Evolutionary conservation across 345 rosid genomes (phyloP).

Genomic region (Streptanthus diversifolius): DNA sequence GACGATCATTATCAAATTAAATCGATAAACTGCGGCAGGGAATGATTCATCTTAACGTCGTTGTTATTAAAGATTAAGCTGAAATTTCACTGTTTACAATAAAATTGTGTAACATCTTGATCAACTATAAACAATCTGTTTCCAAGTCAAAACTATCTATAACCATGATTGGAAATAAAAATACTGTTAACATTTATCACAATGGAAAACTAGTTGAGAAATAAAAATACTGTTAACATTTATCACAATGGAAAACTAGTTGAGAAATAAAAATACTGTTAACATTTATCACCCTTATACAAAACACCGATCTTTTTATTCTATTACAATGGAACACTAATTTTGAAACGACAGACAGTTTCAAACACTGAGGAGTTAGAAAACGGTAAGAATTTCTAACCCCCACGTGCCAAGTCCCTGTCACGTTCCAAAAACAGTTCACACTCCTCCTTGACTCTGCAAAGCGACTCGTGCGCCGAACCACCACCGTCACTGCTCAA

Average conservation of each 20-base stretch:
- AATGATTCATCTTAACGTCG: neutral
- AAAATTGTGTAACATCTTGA: no score
- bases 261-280: neutral
- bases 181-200: neutral
- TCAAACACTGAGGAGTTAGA: neutral
- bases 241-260: neutral
- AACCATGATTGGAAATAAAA: neutral
- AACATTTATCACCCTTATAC: neutral
- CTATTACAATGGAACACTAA: neutral
- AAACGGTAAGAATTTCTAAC: slow-evolving; percentile 15
- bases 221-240: neutral
- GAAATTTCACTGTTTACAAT: no score
- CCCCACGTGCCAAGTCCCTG: slow-evolving; percentile 31
- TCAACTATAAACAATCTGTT: neutral
- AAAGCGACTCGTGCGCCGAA: slow-evolving; percentile 25
- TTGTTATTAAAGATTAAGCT: neutral
- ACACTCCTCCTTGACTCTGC: slow-evolving; percentile 27
- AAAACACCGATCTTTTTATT: neutral
- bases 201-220: neutral
- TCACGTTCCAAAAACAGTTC: slow-evolving; percentile 4
- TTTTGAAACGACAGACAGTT: neutral
- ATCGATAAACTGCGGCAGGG: neutral
- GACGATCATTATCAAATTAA: neutral
- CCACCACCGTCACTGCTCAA: slow-evolving; percentile 25
- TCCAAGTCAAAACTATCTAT: neutral